Evolutionary conservation across 805 yeast species (phyloP), one percentile per base, ranked within the genome.

Genomic region (Lachancea waltii): DNA sequence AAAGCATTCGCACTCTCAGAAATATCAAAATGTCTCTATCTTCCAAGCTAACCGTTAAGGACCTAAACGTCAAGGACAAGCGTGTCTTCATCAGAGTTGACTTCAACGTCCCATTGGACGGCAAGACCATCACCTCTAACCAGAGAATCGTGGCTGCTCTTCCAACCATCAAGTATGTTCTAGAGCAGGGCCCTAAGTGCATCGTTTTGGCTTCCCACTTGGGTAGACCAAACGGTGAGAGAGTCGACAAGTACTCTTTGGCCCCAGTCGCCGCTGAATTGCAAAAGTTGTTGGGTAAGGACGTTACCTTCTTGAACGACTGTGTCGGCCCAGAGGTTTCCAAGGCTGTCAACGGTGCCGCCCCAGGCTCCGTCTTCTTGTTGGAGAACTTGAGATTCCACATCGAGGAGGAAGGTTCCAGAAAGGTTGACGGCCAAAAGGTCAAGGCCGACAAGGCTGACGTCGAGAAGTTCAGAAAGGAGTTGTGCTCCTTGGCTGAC

Each of bases 121-220:
- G 97, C 55, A 77, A 76, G 60, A 89, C 81, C 64, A 92, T 92
- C 75, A 94, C 99, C 73, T 92, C 94, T 80, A 94, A 92, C 76
- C 97, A 92, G 74, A 83, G 99, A 73, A 92, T 92, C 62, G 97
- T 89, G 58, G 99, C 98, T 65, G 98, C 99, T 53, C 72, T 94
- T 58, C 99, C 99, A 67, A 90, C 99, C 54, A 92, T 92, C 73
- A 68, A 94, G 70, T 92, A 90, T 67, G 97, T 90, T 38, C 72
- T 84, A 64, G 90, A 85, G 63, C 81, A 90, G 53, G 77, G 83
- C 60, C 95, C 99, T 63, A 86, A 82, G 75, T 85, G 79, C 51
- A 81, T 92, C 51, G 73, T 92, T 53, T 77, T 92, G 56, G 97
- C 97, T 50, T 89, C 97, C 45, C 99, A 92, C 68, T 77, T 92